A percentile compares a stretch with the other conserved stretches of the same genome.
Conservation (phyloP, 345 rosid species). For the Passiflora organensis region DNA sequence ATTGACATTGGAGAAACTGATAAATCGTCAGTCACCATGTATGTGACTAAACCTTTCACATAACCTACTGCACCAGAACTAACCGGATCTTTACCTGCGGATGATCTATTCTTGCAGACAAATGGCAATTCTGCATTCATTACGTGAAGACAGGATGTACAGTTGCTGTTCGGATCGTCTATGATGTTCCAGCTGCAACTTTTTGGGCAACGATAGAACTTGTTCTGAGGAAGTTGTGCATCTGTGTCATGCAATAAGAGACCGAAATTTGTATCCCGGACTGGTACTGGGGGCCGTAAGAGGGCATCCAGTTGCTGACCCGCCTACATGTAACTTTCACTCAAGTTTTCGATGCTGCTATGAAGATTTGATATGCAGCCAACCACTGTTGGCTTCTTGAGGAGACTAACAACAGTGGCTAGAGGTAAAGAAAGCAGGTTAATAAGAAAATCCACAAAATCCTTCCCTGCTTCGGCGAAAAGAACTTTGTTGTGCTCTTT, state of each 20-base stretch:
- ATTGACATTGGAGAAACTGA: not conserved
- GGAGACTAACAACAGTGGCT: not conserved
- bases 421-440: not conserved
- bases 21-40: not conserved
- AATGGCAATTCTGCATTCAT: not conserved
- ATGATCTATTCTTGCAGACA: not conserved
- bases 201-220: not conserved
- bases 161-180: not conserved
- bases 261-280: not conserved
- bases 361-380: not conserved
- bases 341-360: not conserved
- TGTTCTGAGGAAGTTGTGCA: not conserved
- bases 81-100: not conserved
- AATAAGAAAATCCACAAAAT: slow-evolving; percentile 2
- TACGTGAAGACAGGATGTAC: not conserved
- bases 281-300: not conserved
- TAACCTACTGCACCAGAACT: not conserved
- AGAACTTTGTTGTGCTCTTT: not conserved
- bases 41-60: not conserved
- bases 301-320: not conserved
- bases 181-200: not conserved
- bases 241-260: not conserved
- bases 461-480: slow-evolving; percentile 2
- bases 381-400: not conserved
- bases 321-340: not conserved